Conservation (phyloP, 345 rosid genomes). For the Cardamine chenopodiifolia region DNA sequence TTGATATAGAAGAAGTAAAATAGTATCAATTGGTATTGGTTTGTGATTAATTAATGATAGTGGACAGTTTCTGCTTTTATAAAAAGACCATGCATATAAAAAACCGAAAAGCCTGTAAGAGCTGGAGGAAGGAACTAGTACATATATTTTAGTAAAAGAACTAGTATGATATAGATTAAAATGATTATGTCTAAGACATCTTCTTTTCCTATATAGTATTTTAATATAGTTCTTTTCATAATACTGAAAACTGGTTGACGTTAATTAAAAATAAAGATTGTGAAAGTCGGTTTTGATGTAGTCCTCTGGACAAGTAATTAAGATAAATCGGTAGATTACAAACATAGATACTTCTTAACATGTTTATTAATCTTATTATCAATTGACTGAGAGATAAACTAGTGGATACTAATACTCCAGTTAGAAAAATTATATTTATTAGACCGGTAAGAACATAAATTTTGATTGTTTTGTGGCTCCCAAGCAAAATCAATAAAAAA, state of each 20-base stretch:
- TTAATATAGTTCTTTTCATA: too few relatives aligned
- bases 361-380: not conserved
- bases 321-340: not conserved
- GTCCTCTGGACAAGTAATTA: not conserved
- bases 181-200: not conserved
- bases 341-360: not conserved
- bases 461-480: not conserved
- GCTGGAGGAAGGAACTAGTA: slow-evolving; percentile 6
- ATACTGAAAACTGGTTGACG: not conserved
- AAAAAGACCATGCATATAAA: not conserved
- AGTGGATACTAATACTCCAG: not conserved
- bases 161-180: not conserved
- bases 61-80: not conserved
- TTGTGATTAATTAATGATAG: not conserved
- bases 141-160: too few relatives aligned
- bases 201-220: not conserved
- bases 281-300: slow-evolving; percentile 5
- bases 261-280: not conserved
- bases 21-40: not conserved
- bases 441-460: not conserved
- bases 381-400: not conserved
- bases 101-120: not conserved
- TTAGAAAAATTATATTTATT: not conserved
- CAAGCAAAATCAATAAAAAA: not conserved
- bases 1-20: not conserved